These are phyloP conservation scores for Emmonsiellopsis sp. DNA, from an alignment of 2,329 filamentous ascomycete genomes.

Conservation along the genomic window DNA sequence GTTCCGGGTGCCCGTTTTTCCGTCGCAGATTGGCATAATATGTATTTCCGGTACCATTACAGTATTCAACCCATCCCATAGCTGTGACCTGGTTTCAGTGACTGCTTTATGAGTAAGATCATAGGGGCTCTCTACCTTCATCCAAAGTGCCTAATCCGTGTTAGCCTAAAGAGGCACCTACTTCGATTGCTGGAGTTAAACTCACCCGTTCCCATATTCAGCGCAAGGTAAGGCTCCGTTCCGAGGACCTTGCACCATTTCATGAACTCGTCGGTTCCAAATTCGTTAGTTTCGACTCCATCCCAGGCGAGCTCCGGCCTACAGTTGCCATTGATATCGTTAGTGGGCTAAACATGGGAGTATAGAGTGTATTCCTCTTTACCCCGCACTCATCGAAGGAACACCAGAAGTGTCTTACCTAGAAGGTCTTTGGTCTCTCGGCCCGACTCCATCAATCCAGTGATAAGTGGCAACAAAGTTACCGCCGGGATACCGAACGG, in stretches of 20 bases:
- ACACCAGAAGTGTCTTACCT: conserved; percentile 26
- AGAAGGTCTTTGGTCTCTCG: conserved; percentile 56
- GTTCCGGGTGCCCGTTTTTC: conserved; percentile 64
- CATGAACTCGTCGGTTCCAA: conserved; percentile 82
- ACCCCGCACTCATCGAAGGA: neutral
- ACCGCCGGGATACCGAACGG: conserved; percentile 72
- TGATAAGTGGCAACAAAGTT: conserved; percentile 82
- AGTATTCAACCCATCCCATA: conserved; percentile 77
- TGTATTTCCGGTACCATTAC: conserved; percentile 67
- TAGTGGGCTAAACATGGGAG: neutral
- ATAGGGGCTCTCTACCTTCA: conserved; percentile 34
- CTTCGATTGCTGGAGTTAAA: conserved; percentile 14
- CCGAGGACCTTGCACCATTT: conserved; percentile 65
- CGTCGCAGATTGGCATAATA: conserved; percentile 75
- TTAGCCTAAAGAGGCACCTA: conserved; percentile 2
- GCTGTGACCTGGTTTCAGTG: conserved; percentile 27
- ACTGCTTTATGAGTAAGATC: neutral
- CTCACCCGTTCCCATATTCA: conserved; percentile 72
- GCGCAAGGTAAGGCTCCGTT: conserved; percentile 68
- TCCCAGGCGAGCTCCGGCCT: conserved; percentile 73
- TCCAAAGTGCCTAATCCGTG: conserved; percentile 33
- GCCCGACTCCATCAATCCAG: conserved; percentile 75
- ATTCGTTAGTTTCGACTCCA: conserved; percentile 65
- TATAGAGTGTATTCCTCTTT: neutral
- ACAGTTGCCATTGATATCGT: neutral